Percentiles rank a stretch among this genome's conserved stretches.
Evolutionary conservation across 139 green algal species (phyloP).

Genomic region (Gonium pectorale): DNA sequence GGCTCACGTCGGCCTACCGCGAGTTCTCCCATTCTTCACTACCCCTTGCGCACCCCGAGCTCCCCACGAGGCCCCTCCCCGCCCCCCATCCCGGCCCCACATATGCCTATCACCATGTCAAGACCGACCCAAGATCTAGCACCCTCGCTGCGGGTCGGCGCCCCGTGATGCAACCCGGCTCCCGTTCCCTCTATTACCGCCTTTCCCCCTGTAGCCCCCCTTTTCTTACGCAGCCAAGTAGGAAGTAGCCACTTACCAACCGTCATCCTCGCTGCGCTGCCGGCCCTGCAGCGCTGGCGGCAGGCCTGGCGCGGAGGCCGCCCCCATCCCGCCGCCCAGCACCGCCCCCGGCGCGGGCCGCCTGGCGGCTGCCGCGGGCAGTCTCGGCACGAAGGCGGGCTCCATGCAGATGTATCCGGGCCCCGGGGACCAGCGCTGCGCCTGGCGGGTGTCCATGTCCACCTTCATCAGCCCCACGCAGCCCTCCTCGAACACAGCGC

Average conservation of each 20-base stretch:
- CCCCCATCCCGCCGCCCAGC: neutral
- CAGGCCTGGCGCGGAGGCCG: neutral
- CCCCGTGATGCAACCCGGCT: no score
- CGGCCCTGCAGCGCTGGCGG: neutral
- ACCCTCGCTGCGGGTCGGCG: no score
- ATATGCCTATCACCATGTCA: neutral
- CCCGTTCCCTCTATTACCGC: no score
- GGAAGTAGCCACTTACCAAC: constrained; percentile 15
- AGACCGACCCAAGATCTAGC: no score
- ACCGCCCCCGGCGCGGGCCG: neutral
- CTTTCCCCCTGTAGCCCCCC: no score
- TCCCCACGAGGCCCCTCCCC: neutral
- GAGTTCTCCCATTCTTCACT: neutral
- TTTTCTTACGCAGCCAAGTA: neutral
- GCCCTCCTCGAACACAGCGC: neutral
- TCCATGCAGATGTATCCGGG: constrained; percentile 30
- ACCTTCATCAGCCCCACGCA: constrained; percentile 7
- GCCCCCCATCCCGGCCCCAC: no score
- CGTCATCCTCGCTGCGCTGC: constrained; percentile 38
- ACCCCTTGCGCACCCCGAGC: neutral
- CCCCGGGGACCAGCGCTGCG: neutral
- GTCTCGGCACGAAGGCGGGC: constrained; percentile 35
- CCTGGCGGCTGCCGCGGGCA: neutral
- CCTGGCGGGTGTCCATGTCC: constrained; percentile 27
- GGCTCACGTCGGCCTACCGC: neutral